Evolutionary conservation across 148 eudicot species (phyloP).

Genomic region (Camellia lanceoleosa): DNA sequence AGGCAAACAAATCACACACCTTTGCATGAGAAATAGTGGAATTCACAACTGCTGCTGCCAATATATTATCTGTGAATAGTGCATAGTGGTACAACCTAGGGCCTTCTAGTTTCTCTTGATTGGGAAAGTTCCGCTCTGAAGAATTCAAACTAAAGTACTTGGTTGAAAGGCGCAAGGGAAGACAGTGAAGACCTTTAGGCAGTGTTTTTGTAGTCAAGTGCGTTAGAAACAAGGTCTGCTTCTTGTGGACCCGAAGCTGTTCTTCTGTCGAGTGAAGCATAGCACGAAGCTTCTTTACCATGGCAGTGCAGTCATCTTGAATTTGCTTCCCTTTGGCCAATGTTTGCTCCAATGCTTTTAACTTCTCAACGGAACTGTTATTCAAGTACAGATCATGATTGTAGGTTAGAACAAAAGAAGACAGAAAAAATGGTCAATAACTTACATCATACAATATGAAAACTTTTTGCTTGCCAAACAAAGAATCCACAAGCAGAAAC

Average conservation of each 20-base stretch:
- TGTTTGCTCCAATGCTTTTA: slow-evolving; percentile 84
- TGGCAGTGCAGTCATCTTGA: slow-evolving; percentile 85
- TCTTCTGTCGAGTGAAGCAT: slow-evolving; percentile 94
- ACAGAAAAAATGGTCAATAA: background rate
- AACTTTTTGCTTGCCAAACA: background rate
- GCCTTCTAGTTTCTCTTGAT: slow-evolving; percentile 65
- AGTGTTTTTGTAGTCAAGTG: slow-evolving; percentile 90
- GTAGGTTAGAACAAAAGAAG: background rate
- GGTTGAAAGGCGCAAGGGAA: slow-evolving; percentile 83
- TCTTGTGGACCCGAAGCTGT: slow-evolving; percentile 86
- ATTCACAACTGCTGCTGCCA: slow-evolving; percentile 94
- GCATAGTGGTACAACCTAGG: slow-evolving; percentile 86
- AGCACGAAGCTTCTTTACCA: slow-evolving; percentile 92
- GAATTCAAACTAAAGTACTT: slow-evolving; percentile 71
- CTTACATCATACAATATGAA: background rate
- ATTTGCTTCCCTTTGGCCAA: slow-evolving; percentile 82
- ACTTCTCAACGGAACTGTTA: slow-evolving; percentile 65
- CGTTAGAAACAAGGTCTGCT: slow-evolving; percentile 80
- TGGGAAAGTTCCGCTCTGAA: slow-evolving; percentile 58
- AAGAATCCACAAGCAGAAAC: background rate
- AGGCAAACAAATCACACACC: slow-evolving; percentile 40
- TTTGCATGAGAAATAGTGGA: slow-evolving; percentile 78
- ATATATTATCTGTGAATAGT: slow-evolving; percentile 76
- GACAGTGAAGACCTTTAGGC: slow-evolving; percentile 98
- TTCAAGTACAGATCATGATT: slow-evolving; percentile 1